These are phyloP conservation scores for Tolypocladium pustulatum DNA, from an alignment of 2,329 filamentous ascomycete species.

Conservation along the genomic window DNA sequence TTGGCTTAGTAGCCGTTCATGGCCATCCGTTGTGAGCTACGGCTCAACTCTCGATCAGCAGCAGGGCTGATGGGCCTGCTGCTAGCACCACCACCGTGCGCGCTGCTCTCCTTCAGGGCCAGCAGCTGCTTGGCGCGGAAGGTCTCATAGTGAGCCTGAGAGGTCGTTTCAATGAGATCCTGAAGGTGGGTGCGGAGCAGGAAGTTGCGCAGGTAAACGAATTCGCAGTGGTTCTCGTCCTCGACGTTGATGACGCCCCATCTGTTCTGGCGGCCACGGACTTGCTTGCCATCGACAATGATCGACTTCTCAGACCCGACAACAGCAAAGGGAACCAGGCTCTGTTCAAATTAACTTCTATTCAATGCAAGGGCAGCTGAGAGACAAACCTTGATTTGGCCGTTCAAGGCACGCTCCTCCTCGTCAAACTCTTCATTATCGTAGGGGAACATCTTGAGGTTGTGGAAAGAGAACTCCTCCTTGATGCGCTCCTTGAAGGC, in stretches of 20 bases:
- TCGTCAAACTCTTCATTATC: slow-evolving; percentile 98
- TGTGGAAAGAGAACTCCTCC: slow-evolving; percentile 99
- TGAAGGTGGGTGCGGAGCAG: slow-evolving; percentile 95
- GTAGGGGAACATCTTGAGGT: slow-evolving; percentile 99
- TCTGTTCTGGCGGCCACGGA: slow-evolving; percentile 94
- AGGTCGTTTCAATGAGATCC: slow-evolving; percentile 97
- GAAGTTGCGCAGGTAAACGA: slow-evolving; percentile 97
- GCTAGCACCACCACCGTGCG: slow-evolving; percentile 67
- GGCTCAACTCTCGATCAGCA: slow-evolving; percentile 90
- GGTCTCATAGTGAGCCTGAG: slow-evolving; percentile 99
- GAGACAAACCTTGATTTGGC: slow-evolving; percentile 78
- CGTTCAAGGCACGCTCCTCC: slow-evolving; percentile 88
- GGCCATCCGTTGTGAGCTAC: slow-evolving; percentile 91
- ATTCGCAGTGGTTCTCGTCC: slow-evolving; percentile 99
- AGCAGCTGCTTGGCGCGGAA: slow-evolving; percentile 99
- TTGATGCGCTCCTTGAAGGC: slow-evolving; percentile 99
- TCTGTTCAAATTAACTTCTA: slow-evolving; percentile 35
- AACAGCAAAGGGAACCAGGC: slow-evolving; percentile 92
- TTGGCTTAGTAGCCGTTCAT: slow-evolving; percentile 89
- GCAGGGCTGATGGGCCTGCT: slow-evolving; percentile 84
- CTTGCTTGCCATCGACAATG: slow-evolving; percentile 93
- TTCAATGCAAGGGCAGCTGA: neutral
- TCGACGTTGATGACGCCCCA: slow-evolving; percentile 99
- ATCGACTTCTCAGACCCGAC: slow-evolving; percentile 98
- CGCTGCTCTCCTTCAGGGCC: slow-evolving; percentile 95